phyloP scores from a whole-genome alignment of 805 yeast genomes.

The Suhomyces emberorum region DNA sequence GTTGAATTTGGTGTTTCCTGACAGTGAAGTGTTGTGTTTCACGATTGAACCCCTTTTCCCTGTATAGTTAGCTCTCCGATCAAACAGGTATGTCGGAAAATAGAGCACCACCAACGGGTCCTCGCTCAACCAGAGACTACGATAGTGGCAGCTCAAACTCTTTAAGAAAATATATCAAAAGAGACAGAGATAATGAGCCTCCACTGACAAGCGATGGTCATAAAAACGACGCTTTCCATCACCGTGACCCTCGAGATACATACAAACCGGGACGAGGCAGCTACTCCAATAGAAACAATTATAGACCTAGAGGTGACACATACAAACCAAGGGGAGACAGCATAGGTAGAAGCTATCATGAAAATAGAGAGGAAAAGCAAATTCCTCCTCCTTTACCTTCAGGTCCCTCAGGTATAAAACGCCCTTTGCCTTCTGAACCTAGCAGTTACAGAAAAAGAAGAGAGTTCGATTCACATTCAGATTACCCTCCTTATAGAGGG shows the following conservation, averaged over 20 bases:
- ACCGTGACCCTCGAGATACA: neutral
- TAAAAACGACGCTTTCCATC: neutral
- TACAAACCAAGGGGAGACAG: conserved; percentile 5
- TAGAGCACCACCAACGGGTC: conserved; percentile 26
- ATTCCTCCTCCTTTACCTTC: neutral
- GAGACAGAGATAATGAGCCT: neutral
- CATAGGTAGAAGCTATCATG: neutral
- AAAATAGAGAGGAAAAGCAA: neutral
- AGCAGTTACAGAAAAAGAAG: conserved; percentile 8
- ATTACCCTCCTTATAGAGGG: conserved; percentile 1
- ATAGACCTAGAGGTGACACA: conserved; percentile 14
- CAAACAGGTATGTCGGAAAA: neutral
- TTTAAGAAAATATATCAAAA: no score
- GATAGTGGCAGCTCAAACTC: conserved; percentile 4
- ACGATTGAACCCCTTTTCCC: no score
- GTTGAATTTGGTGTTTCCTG: no score
- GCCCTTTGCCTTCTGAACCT: conserved; percentile 9
- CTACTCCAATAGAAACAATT: conserved; percentile 22
- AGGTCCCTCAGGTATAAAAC: conserved; percentile 7
- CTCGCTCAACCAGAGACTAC: conserved; percentile 20
- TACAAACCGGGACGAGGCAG: conserved; percentile 17
- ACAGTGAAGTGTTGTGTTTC: no score
- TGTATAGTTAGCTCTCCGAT: no score
- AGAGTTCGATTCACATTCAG: conserved; percentile 3
- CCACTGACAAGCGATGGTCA: neutral